Conservation (phyloP, 345 rosid genomes). For the Mercurialis annua region DNA sequence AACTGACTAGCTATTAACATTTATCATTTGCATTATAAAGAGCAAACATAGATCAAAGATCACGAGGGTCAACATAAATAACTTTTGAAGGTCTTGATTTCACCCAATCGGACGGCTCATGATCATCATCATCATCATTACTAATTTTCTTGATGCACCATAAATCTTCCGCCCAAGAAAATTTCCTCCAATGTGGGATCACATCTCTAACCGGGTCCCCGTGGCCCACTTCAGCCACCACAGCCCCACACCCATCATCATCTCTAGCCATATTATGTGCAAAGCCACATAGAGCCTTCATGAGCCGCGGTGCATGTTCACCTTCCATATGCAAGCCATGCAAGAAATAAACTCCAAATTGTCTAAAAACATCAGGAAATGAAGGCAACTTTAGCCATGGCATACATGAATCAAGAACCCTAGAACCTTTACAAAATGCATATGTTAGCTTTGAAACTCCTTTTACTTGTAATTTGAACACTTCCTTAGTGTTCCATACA, state of each 20-base stretch:
- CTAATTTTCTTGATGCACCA: constrained; percentile 69
- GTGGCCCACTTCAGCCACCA: constrained; percentile 57
- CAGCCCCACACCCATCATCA: constrained; percentile 63
- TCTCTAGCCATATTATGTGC: constrained; percentile 62
- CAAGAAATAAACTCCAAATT: constrained; percentile 59
- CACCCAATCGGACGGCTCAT: constrained; percentile 40
- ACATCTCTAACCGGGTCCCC: constrained; percentile 46
- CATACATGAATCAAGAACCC: constrained; percentile 61
- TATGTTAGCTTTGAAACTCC: constrained; percentile 47
- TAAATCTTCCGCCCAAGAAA: constrained; percentile 62
- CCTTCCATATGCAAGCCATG: constrained; percentile 74
- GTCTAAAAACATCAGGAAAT: constrained; percentile 57
- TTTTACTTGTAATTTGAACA: constrained; percentile 58
- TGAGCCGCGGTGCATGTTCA: constrained; percentile 37
- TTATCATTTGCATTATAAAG: background rate
- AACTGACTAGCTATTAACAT: constrained; percentile 15
- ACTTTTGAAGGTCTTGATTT: constrained; percentile 32
- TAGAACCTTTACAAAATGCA: constrained; percentile 48
- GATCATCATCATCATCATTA: constrained; percentile 9
- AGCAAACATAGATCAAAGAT: constrained; percentile 33
- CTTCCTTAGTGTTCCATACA: constrained; percentile 72
- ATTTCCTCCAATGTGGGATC: constrained; percentile 69
- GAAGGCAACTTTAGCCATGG: constrained; percentile 73
- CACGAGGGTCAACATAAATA: constrained; percentile 78
- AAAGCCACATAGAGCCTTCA: constrained; percentile 52